Evolutionary conservation across 2,329 filamentous ascomycete genomes (phyloP), one percentile per base, ranked within the genome.

Genomic region (Aciculosporium take): DNA sequence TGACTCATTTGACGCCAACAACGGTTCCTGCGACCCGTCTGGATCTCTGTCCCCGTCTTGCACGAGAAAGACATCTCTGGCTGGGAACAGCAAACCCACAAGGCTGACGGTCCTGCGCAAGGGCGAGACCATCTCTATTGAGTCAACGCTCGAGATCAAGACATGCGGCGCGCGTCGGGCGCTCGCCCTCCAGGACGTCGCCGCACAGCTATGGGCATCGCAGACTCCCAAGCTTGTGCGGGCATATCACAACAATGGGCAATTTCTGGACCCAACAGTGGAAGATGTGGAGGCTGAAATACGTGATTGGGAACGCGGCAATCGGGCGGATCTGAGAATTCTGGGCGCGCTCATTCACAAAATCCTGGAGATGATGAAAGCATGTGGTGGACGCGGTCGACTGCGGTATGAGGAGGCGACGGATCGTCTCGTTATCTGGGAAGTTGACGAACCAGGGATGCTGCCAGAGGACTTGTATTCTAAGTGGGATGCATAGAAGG

Each of bases 201-300:
- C 55, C 20, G 45, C 62, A 2, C 64, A 68, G 50, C 56, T 69
- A 20, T 70, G 65, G 65, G 46, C 58, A 13, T 68, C 63, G 5
- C 65, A 69, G 51, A 69, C 66, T 1, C 59, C 61, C 1, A 65
- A 64, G 31, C 62, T 69, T 27, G 63, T 69, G n/a, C 57, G 60
- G 24, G 65, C 63, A 1, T 65, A 66, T 45, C 63, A 69, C 45
- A 34, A 47, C 3, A 42, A 44, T 2, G 65, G 65, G 27, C 15
- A 40, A 1, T 69, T 69, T 45, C 13, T 42, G 7, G 25, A 32
- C 13, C 52, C 57, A 30, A 25, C 9, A 23, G 27, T 48, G 39
- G 54, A 66, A 51, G 52, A 66, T 46, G 53, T 67, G 10, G 36
- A 48, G 3, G 25, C 17, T 17, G 43, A 55, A 5, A 50, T 66